Evolutionary conservation across 2,329 filamentous ascomycete genomes (phyloP), one percentile per base, ranked within the genome.

Genomic region (Verticillium nonalfalfae): DNA sequence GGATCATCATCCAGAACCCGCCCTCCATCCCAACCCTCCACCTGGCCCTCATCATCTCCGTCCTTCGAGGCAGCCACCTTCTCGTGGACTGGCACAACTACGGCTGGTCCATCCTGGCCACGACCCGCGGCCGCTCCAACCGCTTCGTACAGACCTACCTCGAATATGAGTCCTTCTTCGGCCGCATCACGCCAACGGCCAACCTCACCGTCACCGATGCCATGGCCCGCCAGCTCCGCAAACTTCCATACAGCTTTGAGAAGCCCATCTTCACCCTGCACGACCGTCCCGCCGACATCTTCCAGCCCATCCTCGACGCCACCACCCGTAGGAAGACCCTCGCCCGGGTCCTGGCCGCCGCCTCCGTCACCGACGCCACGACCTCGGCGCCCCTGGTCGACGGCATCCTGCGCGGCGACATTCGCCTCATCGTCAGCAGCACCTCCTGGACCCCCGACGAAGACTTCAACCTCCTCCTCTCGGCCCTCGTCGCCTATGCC

Each of bases 21-120:
- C 95, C 95, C 0, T 95, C 94, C 0, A 97, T 98, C 62, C 95
- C 95, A 0, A 96, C 93, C 0, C 84, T 99, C 26, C 85, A 89
- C 59, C 79, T 97, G 40, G 90, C 91, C 15, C 81, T 88, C 26
- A 64, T 93, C 3, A 81, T 91, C 57, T 91, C 90, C 69, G 84
- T 87, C 67, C 74, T 96, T 58, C 88, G 95, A 58, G 89, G 91
- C 67, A 96, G 91, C 45, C 85, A 85, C 61, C 83, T 99, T 4
- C 82, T 98, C 63, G 90, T 98, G 60, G 95, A 99, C 78, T 99
- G 95, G 95, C 95, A 99, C 79, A 99, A 99, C 76, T 98, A 97
- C 75, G 95, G 94, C 67, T 97, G 94, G 81, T 94, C 92, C 9
- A 96, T 99, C 68, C 85, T 99, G 3, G 90, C 84, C 5, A 80